Evolutionary conservation across 1,284 basidiomycete species (phyloP), one percentile per base, ranked within the genome.

Genomic region (Microbotryomycetes sp.): DNA sequence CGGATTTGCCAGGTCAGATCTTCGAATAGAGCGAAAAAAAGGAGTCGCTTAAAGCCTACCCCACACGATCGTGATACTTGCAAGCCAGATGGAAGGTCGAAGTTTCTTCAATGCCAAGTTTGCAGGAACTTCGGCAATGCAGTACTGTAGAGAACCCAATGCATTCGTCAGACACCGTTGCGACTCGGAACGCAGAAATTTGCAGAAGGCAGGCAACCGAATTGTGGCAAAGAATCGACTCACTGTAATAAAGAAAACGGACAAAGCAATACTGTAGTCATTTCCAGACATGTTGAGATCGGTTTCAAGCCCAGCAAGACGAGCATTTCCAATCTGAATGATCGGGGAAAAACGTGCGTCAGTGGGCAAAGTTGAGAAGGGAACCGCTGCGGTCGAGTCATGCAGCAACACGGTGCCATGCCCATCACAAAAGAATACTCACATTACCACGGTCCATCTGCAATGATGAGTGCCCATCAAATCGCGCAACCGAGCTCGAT

Each of bases 1-100:
- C 84, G 46, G 80, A 82, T n/a, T n/a, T n/a, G 63, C 76, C 81
- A 19, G 84, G 84, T 72, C 82, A 84, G 29, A 83, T 83, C 23
- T 84, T 83, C 0, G 75, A 73, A 2, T 81, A 83, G 63, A 81
- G 81, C 12, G 83, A 84, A 0, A 82, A 85, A 72, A 46, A 74
- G 72, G 15, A 67, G 75, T 62, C 74, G 74, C 0, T 64, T n/a
- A n/a, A n/a, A n/a, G n/a, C n/a, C n/a, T 56, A 14, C 83, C 77
- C 72, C 81, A 81, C 32, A 83, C 77, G 0, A 79, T 81, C 54
- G 79, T 81, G 46, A 82, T 80, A 15, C 76, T 76, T 3, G 81
- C 79, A 45, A 83, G 76, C 79, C 80, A 81, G 62, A 79, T 79
- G 46, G 81, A 81, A n/a, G 82, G 82, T 26, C 78, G 76, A 64